Evolutionary conservation across 169 alveolate genomes (phyloP).

Genomic region (Prorocentrum cordatum): DNA sequence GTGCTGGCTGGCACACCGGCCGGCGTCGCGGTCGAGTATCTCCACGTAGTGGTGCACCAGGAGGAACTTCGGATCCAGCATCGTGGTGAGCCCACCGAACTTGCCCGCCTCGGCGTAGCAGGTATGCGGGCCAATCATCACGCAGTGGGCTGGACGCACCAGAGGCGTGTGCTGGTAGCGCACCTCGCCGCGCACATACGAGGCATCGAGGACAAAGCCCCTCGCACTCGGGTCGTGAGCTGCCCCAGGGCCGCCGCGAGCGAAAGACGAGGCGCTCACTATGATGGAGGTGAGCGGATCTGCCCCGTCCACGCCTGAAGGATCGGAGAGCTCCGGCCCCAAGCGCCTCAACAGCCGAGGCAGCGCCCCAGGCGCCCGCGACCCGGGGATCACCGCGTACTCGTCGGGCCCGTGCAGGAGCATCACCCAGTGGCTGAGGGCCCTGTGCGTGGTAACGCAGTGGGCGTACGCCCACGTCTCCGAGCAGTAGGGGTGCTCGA

Average conservation of each 20-base stretch:
- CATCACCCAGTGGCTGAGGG: neutral
- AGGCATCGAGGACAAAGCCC: neutral
- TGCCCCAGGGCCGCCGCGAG: neutral
- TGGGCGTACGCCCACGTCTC: constrained; percentile 9
- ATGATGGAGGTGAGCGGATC: neutral
- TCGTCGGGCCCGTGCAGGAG: constrained; percentile 8
- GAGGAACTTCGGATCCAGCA: neutral
- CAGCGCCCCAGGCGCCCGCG: neutral
- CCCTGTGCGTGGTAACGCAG: neutral
- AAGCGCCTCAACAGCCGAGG: neutral
- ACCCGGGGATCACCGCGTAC: neutral
- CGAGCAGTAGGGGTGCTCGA: neutral
- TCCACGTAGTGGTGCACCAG: constrained; percentile 11
- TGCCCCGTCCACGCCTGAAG: neutral
- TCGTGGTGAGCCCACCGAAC: too few relatives aligned
- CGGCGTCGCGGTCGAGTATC: neutral
- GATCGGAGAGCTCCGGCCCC: neutral
- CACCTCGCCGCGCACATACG: neutral
- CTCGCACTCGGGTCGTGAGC: neutral
- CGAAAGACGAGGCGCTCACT: neutral
- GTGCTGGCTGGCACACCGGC: constrained; percentile 7
- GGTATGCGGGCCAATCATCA: neutral
- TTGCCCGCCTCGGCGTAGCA: too few relatives aligned
- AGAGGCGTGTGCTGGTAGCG: neutral
- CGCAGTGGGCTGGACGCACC: neutral